Evolutionary conservation across 2,329 filamentous ascomycete species (phyloP).

Genomic region (Pseudocercospora fuligena): DNA sequence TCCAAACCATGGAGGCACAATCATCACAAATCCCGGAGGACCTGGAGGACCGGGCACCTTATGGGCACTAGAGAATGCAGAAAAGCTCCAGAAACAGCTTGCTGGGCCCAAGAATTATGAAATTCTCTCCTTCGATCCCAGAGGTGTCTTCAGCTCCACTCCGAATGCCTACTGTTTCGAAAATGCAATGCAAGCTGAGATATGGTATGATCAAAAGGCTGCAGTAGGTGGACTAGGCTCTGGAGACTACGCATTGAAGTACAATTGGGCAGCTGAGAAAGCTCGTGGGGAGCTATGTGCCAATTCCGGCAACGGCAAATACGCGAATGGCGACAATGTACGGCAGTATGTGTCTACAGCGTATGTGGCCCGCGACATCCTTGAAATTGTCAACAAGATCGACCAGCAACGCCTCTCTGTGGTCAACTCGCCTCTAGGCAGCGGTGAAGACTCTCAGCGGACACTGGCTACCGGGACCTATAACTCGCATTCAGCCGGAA

Average conservation of each 20-base stretch:
- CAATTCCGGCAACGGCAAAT: slow-evolving; percentile 41
- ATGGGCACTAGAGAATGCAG: slow-evolving; percentile 26
- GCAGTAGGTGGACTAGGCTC: slow-evolving; percentile 23
- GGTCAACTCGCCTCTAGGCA: neutral
- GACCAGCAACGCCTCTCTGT: slow-evolving; percentile 11
- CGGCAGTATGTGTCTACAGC: slow-evolving; percentile 43
- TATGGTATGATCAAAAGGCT: slow-evolving; percentile 38
- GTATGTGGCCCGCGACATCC: slow-evolving; percentile 20
- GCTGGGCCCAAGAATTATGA: slow-evolving; percentile 45
- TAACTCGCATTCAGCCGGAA: neutral
- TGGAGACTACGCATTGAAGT: slow-evolving; percentile 34
- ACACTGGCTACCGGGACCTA: neutral
- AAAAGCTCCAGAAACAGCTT: slow-evolving; percentile 22
- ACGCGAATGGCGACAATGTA: slow-evolving; percentile 26
- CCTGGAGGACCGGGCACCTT: slow-evolving; percentile 46
- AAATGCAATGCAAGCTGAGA: slow-evolving; percentile 35
- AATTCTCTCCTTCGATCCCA: slow-evolving; percentile 52
- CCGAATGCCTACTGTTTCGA: slow-evolving; percentile 44
- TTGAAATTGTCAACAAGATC: slow-evolving; percentile 21
- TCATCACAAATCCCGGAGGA: slow-evolving; percentile 49
- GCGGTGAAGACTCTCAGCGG: slow-evolving; percentile 3
- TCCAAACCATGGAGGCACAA: slow-evolving; percentile 45
- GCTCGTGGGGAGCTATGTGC: slow-evolving; percentile 39
- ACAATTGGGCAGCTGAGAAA: slow-evolving; percentile 43
- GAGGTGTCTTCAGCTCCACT: slow-evolving; percentile 46